Evolutionary conservation across 805 yeast genomes (phyloP).

Genomic region (Myxozyma monticola): DNA sequence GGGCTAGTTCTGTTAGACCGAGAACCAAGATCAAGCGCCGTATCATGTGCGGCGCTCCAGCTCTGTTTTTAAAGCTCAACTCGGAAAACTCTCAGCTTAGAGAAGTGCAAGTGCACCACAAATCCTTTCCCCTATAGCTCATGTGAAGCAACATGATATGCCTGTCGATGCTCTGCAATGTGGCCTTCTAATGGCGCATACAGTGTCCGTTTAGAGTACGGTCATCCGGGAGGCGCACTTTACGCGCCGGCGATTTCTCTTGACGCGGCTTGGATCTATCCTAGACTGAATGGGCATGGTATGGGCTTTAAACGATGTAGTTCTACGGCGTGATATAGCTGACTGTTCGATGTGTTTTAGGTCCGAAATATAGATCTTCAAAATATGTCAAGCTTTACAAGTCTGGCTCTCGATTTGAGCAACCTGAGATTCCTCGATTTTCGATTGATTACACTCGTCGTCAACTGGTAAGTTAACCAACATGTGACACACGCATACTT

Average conservation of each 20-base stretch:
- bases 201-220: constrained; percentile 47
- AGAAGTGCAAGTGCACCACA: not conserved
- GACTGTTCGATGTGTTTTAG: not conserved
- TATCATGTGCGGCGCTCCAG: not conserved
- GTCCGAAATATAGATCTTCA: constrained; percentile 3
- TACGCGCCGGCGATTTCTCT: constrained; percentile 27
- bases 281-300: constrained; percentile 36
- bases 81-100: not conserved
- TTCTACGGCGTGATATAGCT: too few species aligned
- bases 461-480: constrained; percentile 13
- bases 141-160: not conserved
- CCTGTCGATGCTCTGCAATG: constrained; percentile 19
- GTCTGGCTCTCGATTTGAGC: constrained; percentile 4
- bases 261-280: constrained; percentile 34
- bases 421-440: constrained; percentile 11
- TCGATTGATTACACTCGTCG: constrained; percentile 19
- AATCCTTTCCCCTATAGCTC: not conserved
- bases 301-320: too few species aligned
- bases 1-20: not conserved
- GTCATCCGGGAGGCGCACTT: constrained; percentile 44
- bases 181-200: constrained; percentile 46
- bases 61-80: not conserved
- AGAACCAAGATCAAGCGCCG: not conserved
- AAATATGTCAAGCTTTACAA: constrained; percentile 8
- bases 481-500: not conserved